Conservation (phyloP, 768 basidiomycete species). For the Podaxis sp. region DNA sequence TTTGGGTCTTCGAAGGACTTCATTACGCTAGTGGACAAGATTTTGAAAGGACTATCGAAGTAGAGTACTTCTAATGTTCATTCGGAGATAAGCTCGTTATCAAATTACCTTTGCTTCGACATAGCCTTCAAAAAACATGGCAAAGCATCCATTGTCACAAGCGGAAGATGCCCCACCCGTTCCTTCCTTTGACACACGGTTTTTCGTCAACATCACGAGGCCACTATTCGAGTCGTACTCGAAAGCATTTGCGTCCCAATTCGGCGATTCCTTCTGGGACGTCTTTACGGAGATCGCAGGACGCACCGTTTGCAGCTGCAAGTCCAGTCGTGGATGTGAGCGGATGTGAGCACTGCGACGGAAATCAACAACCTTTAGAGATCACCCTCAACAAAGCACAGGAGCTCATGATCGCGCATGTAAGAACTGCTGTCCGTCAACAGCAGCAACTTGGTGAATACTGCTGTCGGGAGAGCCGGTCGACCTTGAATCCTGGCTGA, state of each 20-base stretch:
- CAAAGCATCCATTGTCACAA: no score
- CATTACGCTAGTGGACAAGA: no score
- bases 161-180: neutral
- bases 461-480: neutral
- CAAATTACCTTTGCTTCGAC: no score
- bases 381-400: no score
- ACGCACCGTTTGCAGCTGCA: neutral
- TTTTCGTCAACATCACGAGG: neutral
- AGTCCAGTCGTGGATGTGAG: neutral
- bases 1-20: no score
- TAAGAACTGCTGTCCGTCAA: neutral
- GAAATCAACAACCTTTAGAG: neutral
- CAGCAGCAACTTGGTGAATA: constrained; percentile 3
- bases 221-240: constrained; percentile 9
- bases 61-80: no score
- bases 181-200: neutral
- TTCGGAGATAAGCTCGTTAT: no score
- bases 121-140: no score
- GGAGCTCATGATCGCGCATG: neutral
- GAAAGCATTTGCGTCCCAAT: neutral
- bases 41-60: no score
- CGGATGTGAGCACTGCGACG: constrained; percentile 4
- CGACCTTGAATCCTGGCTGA: neutral
- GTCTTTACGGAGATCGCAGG: neutral
- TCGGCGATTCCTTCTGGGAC: neutral